phyloP scores from a whole-genome alignment of 352 stramenopile species.

The Phytophthora nicotianae region DNA sequence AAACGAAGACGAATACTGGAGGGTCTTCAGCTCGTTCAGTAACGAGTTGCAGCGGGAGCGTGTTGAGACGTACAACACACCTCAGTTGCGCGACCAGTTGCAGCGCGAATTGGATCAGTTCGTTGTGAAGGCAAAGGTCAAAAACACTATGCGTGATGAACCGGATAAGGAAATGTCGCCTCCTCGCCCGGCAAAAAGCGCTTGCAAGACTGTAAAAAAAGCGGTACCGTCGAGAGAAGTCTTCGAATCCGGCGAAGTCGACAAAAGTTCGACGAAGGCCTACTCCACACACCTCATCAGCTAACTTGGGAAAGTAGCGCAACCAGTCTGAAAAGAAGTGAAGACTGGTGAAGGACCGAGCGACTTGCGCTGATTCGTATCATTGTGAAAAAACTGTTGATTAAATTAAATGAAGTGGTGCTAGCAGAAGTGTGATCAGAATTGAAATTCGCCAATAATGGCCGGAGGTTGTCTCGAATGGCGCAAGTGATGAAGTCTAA shows the following conservation, averaged over 20 bases:
- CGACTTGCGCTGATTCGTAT: no score
- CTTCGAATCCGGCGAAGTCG: no score
- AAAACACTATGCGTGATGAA: neutral
- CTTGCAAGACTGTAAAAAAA: neutral
- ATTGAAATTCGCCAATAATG: neutral
- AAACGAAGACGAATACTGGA: neutral
- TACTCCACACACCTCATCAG: no score
- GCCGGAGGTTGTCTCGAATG: neutral
- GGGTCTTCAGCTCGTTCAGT: conserved; percentile 6
- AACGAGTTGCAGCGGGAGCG: conserved; percentile 7
- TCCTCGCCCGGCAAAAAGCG: neutral
- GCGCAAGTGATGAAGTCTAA: neutral
- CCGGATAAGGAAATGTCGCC: neutral
- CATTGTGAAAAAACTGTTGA: no score
- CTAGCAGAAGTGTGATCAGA: neutral
- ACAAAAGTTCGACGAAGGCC: no score
- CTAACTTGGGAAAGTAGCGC: no score
- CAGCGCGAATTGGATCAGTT: neutral
- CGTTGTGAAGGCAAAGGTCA: no score
- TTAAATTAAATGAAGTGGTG: neutral
- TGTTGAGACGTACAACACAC: neutral
- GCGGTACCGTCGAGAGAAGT: neutral
- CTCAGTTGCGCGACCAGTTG: neutral
- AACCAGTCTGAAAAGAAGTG: no score
- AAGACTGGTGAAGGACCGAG: no score